A percentile compares a stretch with the other conserved stretches of the same genome.
phyloP scores from a whole-genome alignment of 2,329 filamentous ascomycete species.

The Xylariaceae sp. region DNA sequence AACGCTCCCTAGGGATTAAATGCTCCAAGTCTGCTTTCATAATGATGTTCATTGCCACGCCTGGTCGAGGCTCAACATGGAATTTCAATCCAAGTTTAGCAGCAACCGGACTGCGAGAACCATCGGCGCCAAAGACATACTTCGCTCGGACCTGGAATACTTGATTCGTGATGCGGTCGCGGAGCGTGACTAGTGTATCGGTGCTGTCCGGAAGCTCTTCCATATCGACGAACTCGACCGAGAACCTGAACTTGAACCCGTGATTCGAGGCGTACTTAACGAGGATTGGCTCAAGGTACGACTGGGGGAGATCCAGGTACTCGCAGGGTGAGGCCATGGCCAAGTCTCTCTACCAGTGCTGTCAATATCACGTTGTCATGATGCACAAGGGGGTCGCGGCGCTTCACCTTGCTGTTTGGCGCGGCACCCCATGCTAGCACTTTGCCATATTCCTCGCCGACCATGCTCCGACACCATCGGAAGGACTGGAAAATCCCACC shows the following conservation, averaged over 20 bases:
- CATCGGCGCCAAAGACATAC: constrained; percentile 59
- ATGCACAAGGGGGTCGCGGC: not conserved
- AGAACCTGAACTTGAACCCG: constrained; percentile 38
- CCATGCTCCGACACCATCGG: constrained; percentile 50
- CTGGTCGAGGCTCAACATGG: constrained; percentile 30
- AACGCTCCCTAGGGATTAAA: constrained; percentile 41
- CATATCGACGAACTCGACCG: constrained; percentile 35
- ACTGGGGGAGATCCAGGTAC: constrained; percentile 42
- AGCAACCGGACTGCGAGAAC: constrained; percentile 37
- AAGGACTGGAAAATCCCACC: constrained; percentile 45
- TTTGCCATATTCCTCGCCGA: constrained; percentile 48
- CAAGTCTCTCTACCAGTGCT: constrained; percentile 36
- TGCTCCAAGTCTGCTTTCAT: constrained; percentile 46
- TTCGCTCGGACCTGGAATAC: constrained; percentile 41
- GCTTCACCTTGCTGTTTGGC: constrained; percentile 37
- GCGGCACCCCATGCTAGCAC: constrained; percentile 50
- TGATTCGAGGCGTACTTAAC: constrained; percentile 35
- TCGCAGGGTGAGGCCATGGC: constrained; percentile 40
- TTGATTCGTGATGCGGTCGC: constrained; percentile 39
- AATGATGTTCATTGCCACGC: constrained; percentile 39
- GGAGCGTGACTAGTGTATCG: constrained; percentile 24
- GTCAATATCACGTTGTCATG: constrained; percentile 3
- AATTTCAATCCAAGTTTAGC: constrained; percentile 35
- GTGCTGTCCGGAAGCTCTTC: constrained; percentile 14
- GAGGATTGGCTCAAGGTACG: constrained; percentile 40